A percentile compares a stretch with the other conserved stretches of the same genome.
These are phyloP conservation scores for Macadamia integrifolia DNA, from an alignment of 164 flowering plant species.

Conservation along the genomic window DNA sequence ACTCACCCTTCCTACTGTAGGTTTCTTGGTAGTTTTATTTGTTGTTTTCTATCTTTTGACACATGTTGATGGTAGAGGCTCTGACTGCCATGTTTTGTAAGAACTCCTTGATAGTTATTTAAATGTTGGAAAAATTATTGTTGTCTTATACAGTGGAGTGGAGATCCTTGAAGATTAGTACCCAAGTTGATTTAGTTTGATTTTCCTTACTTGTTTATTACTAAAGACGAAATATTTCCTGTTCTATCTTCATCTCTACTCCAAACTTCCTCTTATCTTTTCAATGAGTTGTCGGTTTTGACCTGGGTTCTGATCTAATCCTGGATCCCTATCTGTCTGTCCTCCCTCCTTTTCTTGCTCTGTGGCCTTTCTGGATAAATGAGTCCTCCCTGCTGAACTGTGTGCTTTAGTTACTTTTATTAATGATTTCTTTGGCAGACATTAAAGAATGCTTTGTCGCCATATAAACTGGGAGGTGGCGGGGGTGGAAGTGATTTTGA, in stretches of 20 bases:
- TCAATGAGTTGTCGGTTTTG: too few species aligned
- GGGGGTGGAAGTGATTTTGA: constrained; percentile 99
- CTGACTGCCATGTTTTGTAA: background rate
- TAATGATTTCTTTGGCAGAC: constrained; percentile 43
- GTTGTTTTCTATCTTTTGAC: background rate
- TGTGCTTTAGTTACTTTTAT: background rate
- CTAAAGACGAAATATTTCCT: background rate
- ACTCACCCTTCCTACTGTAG: background rate
- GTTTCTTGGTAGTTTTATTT: background rate
- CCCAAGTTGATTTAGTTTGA: background rate
- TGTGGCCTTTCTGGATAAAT: too few species aligned
- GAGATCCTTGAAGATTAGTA: too few species aligned
- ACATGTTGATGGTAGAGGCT: background rate
- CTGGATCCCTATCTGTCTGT: too few species aligned
- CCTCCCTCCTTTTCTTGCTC: too few species aligned
- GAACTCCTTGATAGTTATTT: background rate
- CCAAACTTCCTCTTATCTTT: background rate
- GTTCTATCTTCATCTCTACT: background rate
- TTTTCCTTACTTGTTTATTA: too few species aligned
- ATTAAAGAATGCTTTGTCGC: constrained; percentile 89
- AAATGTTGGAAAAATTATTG: too few species aligned
- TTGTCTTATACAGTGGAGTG: too few species aligned
- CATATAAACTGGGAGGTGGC: constrained; percentile 94
- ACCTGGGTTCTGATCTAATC: background rate
- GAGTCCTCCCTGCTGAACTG: too few species aligned